phyloP scores from a whole-genome alignment of 768 basidiomycete species.

The Termitomyces titanicus region DNA sequence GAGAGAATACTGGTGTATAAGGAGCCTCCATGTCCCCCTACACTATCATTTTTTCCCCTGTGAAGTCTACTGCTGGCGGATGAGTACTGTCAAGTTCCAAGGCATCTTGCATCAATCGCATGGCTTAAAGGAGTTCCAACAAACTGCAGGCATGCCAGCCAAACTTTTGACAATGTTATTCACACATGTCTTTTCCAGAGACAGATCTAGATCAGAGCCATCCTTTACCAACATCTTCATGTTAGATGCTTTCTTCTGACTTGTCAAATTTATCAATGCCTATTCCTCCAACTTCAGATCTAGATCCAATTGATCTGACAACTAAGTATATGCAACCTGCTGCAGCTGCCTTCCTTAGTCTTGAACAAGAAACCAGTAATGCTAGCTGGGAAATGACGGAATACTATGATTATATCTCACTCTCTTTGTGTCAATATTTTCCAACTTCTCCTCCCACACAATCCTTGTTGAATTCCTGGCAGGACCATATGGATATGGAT shows the following conservation, averaged over 20 bases:
- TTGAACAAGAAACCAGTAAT: no score
- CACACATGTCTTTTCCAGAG: conserved; percentile 35
- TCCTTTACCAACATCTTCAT: conserved; percentile 13
- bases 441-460: no score
- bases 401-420: no score
- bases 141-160: conserved; percentile 26
- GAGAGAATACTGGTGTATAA: no score
- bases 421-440: no score
- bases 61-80: conserved; percentile 23
- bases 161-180: conserved; percentile 23
- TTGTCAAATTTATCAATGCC: conserved; percentile 15
- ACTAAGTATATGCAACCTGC: conserved; percentile 4
- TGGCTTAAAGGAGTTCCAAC: conserved; percentile 29
- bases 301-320: no score
- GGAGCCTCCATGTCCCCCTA: no score
- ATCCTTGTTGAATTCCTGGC: no score
- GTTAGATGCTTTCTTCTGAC: background rate
- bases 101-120: conserved; percentile 28
- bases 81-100: conserved; percentile 28
- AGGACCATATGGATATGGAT: no score
- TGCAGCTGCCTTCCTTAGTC: no score
- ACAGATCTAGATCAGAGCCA: conserved; percentile 16
- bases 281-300: conserved; percentile 15
- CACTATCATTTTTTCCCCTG: conserved; percentile 24
- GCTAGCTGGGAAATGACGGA: no score